These are phyloP conservation scores for Hemerocallis citrina DNA, from an alignment of 106 monocot genomes.

Conservation along the genomic window DNA sequence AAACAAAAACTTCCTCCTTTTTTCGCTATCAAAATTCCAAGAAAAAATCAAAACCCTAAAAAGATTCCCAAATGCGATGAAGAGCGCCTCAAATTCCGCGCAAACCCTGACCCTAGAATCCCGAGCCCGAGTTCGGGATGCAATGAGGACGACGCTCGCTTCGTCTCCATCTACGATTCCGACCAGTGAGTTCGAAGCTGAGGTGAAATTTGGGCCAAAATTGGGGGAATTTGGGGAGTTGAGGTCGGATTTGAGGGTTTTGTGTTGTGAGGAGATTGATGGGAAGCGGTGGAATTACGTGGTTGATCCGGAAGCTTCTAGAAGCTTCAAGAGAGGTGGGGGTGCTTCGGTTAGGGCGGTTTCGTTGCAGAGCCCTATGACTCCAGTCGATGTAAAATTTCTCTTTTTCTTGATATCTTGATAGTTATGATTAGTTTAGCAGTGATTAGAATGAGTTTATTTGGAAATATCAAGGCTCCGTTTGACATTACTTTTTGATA, in stretches of 20 bases:
- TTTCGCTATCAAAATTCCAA: neutral
- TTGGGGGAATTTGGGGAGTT: conserved; percentile 6
- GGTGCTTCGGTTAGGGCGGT: conserved; percentile 28
- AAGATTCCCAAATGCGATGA: conserved; percentile 10
- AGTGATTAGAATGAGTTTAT: too few relatives aligned
- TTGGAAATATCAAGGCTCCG: too few relatives aligned
- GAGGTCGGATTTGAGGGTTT: conserved; percentile 8
- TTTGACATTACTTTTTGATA: too few relatives aligned
- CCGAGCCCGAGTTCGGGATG: conserved; percentile 28
- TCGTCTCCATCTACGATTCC: conserved; percentile 9
- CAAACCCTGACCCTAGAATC: conserved; percentile 20
- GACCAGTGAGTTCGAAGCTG: conserved; percentile 13
- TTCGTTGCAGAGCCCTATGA: conserved; percentile 29
- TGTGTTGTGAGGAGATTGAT: conserved; percentile 53
- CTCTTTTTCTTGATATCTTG: too few relatives aligned
- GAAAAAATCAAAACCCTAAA: too few relatives aligned
- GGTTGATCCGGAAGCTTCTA: conserved; percentile 20
- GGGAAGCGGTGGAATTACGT: conserved; percentile 54
- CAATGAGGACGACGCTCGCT: conserved; percentile 27
- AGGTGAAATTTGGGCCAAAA: conserved; percentile 24
- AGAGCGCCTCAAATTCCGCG: conserved; percentile 20
- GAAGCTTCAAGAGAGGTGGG: conserved; percentile 3
- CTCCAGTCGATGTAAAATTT: conserved; percentile 37
- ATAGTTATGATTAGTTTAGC: too few relatives aligned
- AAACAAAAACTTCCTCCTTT: too few relatives aligned